Evolutionary conservation across 1,284 basidiomycete genomes (phyloP).

Genomic region (Takashimella koratensis): DNA sequence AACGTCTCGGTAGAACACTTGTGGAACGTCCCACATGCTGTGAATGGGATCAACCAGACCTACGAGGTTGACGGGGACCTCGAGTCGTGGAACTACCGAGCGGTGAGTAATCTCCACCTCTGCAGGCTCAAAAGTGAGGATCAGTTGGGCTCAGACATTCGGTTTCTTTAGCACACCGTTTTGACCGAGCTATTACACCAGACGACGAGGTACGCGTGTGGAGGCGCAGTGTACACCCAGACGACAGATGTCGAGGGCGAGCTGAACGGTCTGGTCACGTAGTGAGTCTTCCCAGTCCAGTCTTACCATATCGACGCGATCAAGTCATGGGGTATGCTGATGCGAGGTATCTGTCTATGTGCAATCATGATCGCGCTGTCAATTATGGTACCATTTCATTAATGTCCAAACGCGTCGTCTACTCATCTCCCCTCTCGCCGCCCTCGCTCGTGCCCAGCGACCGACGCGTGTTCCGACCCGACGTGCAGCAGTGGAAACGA

Average conservation of each 20-base stretch:
- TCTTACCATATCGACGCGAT: too few species aligned
- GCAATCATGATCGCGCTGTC: too few species aligned
- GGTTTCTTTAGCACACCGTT: constrained; percentile 7
- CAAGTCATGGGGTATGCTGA: too few species aligned
- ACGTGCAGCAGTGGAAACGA: constrained; percentile 12
- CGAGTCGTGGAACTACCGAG: constrained; percentile 16
- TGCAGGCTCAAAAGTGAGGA: too few species aligned
- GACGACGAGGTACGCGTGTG: constrained; percentile 11
- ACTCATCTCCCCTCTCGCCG: too few species aligned
- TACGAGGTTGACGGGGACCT: constrained; percentile 18
- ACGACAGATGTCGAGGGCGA: constrained; percentile 27
- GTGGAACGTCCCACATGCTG: constrained; percentile 16
- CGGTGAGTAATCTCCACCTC: constrained; percentile 10
- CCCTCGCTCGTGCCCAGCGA: constrained; percentile 16
- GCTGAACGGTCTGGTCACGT: constrained; percentile 23
- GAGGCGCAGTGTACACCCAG: constrained; percentile 22
- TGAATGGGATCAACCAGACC: constrained; percentile 16
- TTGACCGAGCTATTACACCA: constrained; percentile 10
- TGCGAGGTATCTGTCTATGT: too few species aligned
- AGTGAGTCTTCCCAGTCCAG: constrained; percentile 8
- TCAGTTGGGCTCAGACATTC: not conserved
- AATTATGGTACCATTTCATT: too few species aligned
- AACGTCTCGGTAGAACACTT: constrained; percentile 27
- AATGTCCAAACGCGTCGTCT: too few species aligned
- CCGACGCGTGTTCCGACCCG: constrained; percentile 9